These are phyloP conservation scores for Rhizopus arrhizus DNA, from an alignment of 371 early-diverging fungal species.

Conservation along the genomic window DNA sequence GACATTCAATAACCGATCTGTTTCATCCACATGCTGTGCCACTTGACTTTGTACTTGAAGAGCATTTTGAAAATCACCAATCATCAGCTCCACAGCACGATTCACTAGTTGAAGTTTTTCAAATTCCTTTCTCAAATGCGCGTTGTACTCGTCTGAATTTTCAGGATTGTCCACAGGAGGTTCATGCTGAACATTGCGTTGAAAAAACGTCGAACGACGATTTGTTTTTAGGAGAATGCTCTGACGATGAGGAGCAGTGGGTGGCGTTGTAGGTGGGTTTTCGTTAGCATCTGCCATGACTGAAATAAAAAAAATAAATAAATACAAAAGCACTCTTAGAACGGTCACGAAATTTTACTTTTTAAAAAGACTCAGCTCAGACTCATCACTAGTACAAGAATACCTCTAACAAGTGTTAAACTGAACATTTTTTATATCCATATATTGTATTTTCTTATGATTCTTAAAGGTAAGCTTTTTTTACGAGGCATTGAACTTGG, in stretches of 20 bases:
- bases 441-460: too few relatives aligned
- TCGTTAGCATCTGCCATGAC: neutral
- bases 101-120: conserved; percentile 35
- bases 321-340: too few relatives aligned
- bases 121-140: conserved; percentile 32
- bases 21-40: conserved; percentile 34
- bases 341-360: too few relatives aligned
- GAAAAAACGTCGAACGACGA: conserved; percentile 19
- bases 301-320: neutral
- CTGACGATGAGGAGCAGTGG: conserved; percentile 3
- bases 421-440: too few relatives aligned
- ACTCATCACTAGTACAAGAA: too few relatives aligned
- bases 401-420: too few relatives aligned
- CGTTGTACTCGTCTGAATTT: conserved; percentile 36
- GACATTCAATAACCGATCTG: conserved; percentile 38
- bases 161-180: conserved; percentile 35
- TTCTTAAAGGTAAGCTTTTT: too few relatives aligned
- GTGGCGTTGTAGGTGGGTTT: neutral
- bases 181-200: conserved; percentile 8
- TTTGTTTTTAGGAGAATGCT: conserved; percentile 4
- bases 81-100: conserved; percentile 23
- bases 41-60: conserved; percentile 31
- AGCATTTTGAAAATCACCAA: conserved; percentile 28
- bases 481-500: too few relatives aligned
- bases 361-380: too few relatives aligned